These are phyloP conservation scores for Anacardium occidentale DNA, from an alignment of 345 rosid genomes.

Conservation along the genomic window DNA sequence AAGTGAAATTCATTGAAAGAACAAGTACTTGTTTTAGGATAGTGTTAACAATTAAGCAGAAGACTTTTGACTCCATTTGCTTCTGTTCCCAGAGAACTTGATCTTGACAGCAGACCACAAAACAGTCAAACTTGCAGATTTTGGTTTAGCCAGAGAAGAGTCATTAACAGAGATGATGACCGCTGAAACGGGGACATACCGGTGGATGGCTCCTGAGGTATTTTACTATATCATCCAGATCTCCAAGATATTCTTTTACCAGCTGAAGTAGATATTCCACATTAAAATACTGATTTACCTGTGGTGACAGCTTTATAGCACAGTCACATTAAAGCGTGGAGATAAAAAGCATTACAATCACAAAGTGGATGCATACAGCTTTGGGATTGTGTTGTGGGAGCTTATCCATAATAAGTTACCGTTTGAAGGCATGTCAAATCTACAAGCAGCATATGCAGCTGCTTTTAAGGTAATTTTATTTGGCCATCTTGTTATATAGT, in stretches of 20 bases:
- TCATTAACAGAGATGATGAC: slow-evolving; percentile 99
- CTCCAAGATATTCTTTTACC: background rate
- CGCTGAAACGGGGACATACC: slow-evolving; percentile 97
- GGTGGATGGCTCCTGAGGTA: slow-evolving; percentile 99
- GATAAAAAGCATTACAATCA: slow-evolving; percentile 97
- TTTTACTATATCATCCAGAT: slow-evolving; percentile 7
- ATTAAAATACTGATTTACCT: slow-evolving; percentile 9
- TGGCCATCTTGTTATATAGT: background rate
- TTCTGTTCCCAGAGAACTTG: slow-evolving; percentile 70
- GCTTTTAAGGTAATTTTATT: slow-evolving; percentile 73
- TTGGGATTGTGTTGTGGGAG: slow-evolving; percentile 98
- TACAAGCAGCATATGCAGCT: slow-evolving; percentile 99
- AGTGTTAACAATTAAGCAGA: background rate
- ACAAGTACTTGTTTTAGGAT: background rate
- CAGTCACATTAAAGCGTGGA: slow-evolving; percentile 91
- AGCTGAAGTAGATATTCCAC: slow-evolving; percentile 6
- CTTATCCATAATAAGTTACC: slow-evolving; percentile 92
- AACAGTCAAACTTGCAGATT: slow-evolving; percentile 93
- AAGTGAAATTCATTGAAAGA: background rate
- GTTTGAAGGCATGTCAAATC: slow-evolving; percentile 99
- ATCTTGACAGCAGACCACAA: slow-evolving; percentile 81
- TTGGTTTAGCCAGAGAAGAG: slow-evolving; percentile 99
- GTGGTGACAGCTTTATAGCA: slow-evolving; percentile 79
- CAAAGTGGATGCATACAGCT: slow-evolving; percentile 96
- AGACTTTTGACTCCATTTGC: slow-evolving; percentile 17